Base-by-base conservation (phyloP, 2,329 filamentous ascomycete genomes). In the Leptosphaerulina australis region DNA sequence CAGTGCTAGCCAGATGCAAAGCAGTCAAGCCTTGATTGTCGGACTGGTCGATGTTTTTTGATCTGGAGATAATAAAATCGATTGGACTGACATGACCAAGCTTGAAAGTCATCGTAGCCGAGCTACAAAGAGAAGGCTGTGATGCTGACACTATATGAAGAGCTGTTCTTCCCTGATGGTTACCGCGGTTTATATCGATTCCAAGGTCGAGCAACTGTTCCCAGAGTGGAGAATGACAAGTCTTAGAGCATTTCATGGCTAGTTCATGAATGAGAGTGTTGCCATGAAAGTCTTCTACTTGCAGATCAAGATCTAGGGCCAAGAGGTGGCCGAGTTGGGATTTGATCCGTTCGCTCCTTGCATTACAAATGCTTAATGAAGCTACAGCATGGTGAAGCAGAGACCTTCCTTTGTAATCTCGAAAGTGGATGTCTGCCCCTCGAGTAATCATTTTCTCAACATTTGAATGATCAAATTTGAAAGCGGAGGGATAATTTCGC, bases 1-100 rank as follows among this genome's bases (percentile, higher is more conserved):
- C 20, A 2, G 50, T 59, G 12, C 35, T 44, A 2, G 59, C 53
- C 5, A 62, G 4, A 37, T 62, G 59, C 9, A 62, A 34, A 15
- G 59, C 24, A 8, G 58, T 60, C 6, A 57, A 11, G 1, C 57
- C 57, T 29, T 35, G 6, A 22, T 11, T 22, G 10, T 35, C 31
- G 9, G n/a, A n/a, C 17, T 35, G 31, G n/a, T 35, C 14, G 10
- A 35, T 12, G 10, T 35, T 10, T 12, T 22, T n/a, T 9, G 10
- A 20, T 21, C 14, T 10, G 10, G 31, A 21, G 17, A 21, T 2
- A n/a, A 35, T 18, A 12, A 35, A 35, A 4, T 35, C 31, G 17
- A 35, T 17, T 3, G 9, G 9, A 4, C 31, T 15, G 7, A 22
- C 3, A 17, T 18, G 5, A 7, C 31, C 31, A 3, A n/a, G 12